phyloP scores from a whole-genome alignment of 2,329 filamentous ascomycete species.

The Botrytis byssoidea region DNA sequence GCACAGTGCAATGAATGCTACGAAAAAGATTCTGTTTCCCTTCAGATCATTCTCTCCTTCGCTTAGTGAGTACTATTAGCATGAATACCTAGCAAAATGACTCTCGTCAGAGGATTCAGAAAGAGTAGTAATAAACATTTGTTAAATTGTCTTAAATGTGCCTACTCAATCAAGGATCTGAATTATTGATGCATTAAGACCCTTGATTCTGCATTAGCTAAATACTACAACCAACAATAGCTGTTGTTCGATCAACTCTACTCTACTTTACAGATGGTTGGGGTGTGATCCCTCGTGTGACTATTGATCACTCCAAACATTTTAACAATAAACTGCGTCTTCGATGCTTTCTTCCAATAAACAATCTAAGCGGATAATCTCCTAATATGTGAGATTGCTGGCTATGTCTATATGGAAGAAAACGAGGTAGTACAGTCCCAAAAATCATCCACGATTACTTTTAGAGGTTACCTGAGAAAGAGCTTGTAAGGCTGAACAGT shows the following conservation, averaged over 20 bases:
- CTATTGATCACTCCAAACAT: neutral
- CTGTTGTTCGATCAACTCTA: slow-evolving; percentile 1
- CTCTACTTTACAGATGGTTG: neutral
- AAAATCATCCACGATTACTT: neutral
- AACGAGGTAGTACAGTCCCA: neutral
- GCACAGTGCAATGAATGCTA: neutral
- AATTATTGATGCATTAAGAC: neutral
- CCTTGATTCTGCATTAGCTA: slow-evolving; percentile 8
- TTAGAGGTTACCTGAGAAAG: slow-evolving; percentile 13
- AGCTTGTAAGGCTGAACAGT: slow-evolving; percentile 20
- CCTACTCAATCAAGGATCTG: neutral
- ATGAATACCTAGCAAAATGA: neutral
- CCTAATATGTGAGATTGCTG: neutral
- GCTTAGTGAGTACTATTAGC: neutral
- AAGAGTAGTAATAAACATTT: neutral
- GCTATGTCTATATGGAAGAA: neutral
- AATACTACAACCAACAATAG: neutral
- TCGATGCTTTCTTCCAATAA: neutral
- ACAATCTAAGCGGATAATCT: neutral
- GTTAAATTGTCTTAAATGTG: neutral
- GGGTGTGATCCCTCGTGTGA: neutral
- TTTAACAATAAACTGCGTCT: neutral
- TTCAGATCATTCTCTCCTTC: neutral
- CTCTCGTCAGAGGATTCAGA: neutral
- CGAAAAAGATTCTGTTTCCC: neutral